phyloP scores from a whole-genome alignment of 2,329 filamentous ascomycete species.

The Phaeomoniella chlamydospora region DNA sequence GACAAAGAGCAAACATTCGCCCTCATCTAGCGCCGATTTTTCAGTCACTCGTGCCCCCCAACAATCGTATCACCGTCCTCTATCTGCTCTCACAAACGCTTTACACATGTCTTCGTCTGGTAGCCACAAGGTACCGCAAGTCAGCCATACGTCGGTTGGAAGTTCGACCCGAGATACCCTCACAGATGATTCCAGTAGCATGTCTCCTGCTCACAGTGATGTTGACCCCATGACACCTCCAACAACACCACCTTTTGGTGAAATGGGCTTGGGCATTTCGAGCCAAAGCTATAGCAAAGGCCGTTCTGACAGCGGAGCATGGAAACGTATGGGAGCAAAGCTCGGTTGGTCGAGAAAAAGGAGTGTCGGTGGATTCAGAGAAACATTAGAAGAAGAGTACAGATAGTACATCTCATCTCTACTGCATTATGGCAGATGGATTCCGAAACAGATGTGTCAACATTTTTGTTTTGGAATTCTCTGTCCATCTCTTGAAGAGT shows the following conservation, averaged over 20 bases:
- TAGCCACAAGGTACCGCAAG: conserved; percentile 9
- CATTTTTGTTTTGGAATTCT: too few species aligned
- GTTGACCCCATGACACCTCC: conserved; percentile 31
- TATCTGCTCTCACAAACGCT: neutral
- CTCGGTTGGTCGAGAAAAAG: neutral
- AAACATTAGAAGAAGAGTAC: neutral
- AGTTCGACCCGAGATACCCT: conserved; percentile 19
- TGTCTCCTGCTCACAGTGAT: conserved; percentile 21
- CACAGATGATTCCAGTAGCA: conserved; percentile 32
- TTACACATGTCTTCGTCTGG: neutral
- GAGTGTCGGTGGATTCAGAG: neutral
- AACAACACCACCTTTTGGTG: conserved; percentile 33
- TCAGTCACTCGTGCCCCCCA: neutral
- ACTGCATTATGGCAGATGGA: too few species aligned
- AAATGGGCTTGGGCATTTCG: conserved; percentile 12
- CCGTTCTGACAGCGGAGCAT: conserved; percentile 1
- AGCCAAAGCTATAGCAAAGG: neutral
- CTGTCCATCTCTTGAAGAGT: too few species aligned
- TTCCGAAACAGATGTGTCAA: too few species aligned
- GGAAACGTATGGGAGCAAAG: conserved; percentile 1
- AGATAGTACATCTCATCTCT: neutral
- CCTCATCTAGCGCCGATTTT: conserved; percentile 13
- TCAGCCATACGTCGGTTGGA: conserved; percentile 17
- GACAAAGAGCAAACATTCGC: too few species aligned
- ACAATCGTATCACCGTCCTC: neutral